A percentile compares a stretch with the other conserved stretches of the same genome.
Conservation (phyloP, 2,329 filamentous ascomycete species). For the Aspergillus fumigatus region DNA sequence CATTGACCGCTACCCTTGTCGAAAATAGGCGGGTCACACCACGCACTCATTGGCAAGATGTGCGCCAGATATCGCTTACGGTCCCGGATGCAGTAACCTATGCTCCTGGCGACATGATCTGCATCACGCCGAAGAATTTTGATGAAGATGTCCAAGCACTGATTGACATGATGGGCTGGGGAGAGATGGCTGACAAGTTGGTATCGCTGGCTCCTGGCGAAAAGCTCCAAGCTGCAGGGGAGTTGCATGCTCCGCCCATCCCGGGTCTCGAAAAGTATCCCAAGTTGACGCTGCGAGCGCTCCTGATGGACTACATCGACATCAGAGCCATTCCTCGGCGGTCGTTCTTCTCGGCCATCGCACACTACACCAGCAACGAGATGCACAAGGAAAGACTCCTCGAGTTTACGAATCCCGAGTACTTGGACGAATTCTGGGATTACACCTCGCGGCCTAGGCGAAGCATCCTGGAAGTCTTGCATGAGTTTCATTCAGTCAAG, state of each 20-base stretch:
- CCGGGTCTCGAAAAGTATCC: conserved; percentile 33
- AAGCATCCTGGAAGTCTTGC: conserved; percentile 85
- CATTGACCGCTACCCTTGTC: conserved; percentile 55
- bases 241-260: conserved; percentile 26
- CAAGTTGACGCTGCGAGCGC: conserved; percentile 61
- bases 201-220: conserved; percentile 49
- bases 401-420: conserved; percentile 76
- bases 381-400: conserved; percentile 75
- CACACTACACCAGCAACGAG: conserved; percentile 66
- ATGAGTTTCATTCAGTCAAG: conserved; percentile 80
- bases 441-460: conserved; percentile 88
- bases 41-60: conserved; percentile 82
- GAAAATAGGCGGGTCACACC: conserved; percentile 74
- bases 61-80: conserved; percentile 68
- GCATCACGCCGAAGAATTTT: conserved; percentile 85
- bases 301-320: conserved; percentile 80
- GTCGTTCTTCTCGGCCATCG: conserved; percentile 75
- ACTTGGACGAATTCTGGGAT: conserved; percentile 89
- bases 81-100: conserved; percentile 46
- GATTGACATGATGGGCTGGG: conserved; percentile 76
- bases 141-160: conserved; percentile 72
- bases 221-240: conserved; percentile 20
- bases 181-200: conserved; percentile 62
- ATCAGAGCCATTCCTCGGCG: conserved; percentile 85
- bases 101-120: conserved; percentile 71